Base-by-base conservation (phyloP, 2,329 filamentous ascomycete genomes). In the Juglanconis sp. region DNA sequence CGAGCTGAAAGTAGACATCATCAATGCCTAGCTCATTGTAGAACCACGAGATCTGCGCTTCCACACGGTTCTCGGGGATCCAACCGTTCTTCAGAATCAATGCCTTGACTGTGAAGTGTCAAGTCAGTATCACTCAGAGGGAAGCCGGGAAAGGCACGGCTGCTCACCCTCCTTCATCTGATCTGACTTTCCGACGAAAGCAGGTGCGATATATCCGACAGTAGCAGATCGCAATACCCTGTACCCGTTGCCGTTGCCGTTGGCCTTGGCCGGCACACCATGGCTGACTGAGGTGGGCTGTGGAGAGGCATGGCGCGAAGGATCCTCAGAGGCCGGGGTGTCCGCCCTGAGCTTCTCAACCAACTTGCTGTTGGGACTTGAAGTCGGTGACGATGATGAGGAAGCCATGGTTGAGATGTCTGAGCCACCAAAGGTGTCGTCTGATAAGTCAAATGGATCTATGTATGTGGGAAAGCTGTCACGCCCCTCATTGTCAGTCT, bases 21-120 rank as follows among this genome's bases (percentile, higher is more conserved):
- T 99, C 95, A 69, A 99, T 99, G 68, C 95, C 95, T 31, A 99
- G 86, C 75, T 96, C 90, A 73, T 95, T 91, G 81, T 99, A 99
- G 81, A 99, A 99, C 94, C 95, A 99, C 62, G 86, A 83, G 55
- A 93, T 91, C 77, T 99, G 93, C 32, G 87, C 83, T 64, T 96
- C 90, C 64, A 97, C 84, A 66, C 96, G 90, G 56, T 89, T 82
- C 60, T 85, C 82, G 1, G 95, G 95, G 63, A 99, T 91, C 84
- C 96, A 97, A 62, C 88, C 90, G 71, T 88, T 90, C 65, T 88
- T 84, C 70, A 86, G 82, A 67, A 97, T 87, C 71, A 88, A 80
- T 66, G 89, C 87, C 86, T 92, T 92, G 72, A 97, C 93, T 91
- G 64, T 31, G 11, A 7, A 10, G 15, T 7, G 32, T 10, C 67